Evolutionary conservation across 352 stramenopile species (phyloP), one percentile per base, ranked within the genome.

Genomic region (Globisporangium spinosum): DNA sequence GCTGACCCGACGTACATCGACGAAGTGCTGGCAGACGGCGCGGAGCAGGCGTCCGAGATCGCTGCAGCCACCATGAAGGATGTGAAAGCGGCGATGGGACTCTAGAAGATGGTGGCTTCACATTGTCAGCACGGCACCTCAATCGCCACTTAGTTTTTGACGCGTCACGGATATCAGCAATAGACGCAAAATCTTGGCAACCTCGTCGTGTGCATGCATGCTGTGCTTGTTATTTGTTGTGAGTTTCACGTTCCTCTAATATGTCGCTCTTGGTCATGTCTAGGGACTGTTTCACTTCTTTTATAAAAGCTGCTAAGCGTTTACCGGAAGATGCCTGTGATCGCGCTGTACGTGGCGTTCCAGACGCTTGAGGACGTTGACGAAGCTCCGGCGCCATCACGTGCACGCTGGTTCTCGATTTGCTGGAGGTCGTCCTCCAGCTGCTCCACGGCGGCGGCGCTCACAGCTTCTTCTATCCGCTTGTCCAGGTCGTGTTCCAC

Each of bases 1-100:
- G 76, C 83, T 10, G 95, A 99, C 70, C 80, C 87, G 32, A 74
- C 74, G n/a, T 98, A 97, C 67, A 82, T 99, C 27, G 84, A 95
- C 62, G 57, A 74, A 34, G 86, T 98, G 58, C 77, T 99, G 9
- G 82, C 78, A 17, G 81, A 98, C 22, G 97, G 97, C 56, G 83
- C 80, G 43, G 78, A 84, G 17, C 70, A 85, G 56, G 85, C 88
- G 7, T 78, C 74, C 0, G 83, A 89, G 35, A 69, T 93, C 23
- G 88, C 88, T 17, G 76, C 72, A 0, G 72, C 77, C 22, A 93
- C 84, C 9, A 93, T 95, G 86, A 77, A 79, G 56, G 80, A 93
- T 27, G 83, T 93, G 27, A 93, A 90, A 68, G 71, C 71, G 1
- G 84, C 82, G 45, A 93, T 95, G 82, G 84, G 85, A 7, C 71